Evolutionary conservation across 768 basidiomycete genomes (phyloP).

Genomic region (Roridomyces roridus): DNA sequence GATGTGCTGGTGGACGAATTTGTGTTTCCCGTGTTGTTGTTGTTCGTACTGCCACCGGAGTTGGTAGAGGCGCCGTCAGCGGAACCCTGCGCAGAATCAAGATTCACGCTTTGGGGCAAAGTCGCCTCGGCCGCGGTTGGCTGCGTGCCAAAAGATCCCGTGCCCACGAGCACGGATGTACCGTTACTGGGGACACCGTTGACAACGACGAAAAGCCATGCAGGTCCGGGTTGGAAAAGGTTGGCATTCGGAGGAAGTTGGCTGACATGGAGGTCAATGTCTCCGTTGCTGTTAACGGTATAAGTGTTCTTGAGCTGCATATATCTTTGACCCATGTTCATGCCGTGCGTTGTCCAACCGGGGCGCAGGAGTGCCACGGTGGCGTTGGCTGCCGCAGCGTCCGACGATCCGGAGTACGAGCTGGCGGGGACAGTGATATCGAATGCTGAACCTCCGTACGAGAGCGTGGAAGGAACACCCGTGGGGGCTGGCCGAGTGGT

Average conservation of each 20-base stretch:
- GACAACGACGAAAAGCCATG: constrained; percentile 71
- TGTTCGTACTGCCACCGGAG: not conserved
- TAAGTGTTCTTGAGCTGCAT: constrained; percentile 72
- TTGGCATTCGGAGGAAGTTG: constrained; percentile 72
- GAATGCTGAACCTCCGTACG: constrained; percentile 70
- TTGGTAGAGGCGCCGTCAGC: constrained; percentile 11
- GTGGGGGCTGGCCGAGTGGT: constrained; percentile 55
- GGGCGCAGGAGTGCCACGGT: constrained; percentile 68
- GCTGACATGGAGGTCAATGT: constrained; percentile 61
- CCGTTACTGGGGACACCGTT: constrained; percentile 79
- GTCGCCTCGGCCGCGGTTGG: constrained; percentile 35
- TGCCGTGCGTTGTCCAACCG: constrained; percentile 64
- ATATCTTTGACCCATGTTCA: constrained; percentile 68
- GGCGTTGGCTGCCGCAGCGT: constrained; percentile 59
- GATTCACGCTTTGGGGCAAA: constrained; percentile 4
- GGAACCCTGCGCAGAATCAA: constrained; percentile 9
- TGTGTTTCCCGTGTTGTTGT: no score
- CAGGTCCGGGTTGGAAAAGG: constrained; percentile 76
- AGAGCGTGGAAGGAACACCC: constrained; percentile 59
- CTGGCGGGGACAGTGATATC: constrained; percentile 56
- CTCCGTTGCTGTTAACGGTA: constrained; percentile 63
- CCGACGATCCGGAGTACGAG: constrained; percentile 52
- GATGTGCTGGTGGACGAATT: not conserved
- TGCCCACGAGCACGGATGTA: constrained; percentile 69
- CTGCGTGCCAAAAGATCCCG: constrained; percentile 68